Base-by-base conservation (phyloP, 2,329 filamentous ascomycete genomes). In the Nothophaeocryptopus gaeumannii region DNA sequence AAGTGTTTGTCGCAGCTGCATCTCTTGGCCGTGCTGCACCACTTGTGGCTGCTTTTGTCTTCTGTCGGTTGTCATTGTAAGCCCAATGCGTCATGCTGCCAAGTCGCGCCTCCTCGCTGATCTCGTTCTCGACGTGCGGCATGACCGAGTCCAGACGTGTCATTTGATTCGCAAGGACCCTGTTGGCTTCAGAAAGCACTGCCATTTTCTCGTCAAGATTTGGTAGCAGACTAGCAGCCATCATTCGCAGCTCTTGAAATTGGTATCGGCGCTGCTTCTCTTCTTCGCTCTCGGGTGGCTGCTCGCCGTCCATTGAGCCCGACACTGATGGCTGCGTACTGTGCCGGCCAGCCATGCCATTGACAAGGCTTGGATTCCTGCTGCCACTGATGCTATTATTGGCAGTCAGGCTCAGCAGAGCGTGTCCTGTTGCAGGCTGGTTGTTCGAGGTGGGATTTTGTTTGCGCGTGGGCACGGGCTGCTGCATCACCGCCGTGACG, bases 131-230 rank as follows among this genome's bases (percentile, higher is more conserved):
- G 50, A 97, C 82, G 70, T 91, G 85, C 14, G 89, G 86, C 78
- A 88, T 95, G 30, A 95, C 85, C 60, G 88, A 85, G 66, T 96
- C 88, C 65, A 96, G 83, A 45, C 95, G 88, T 52, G 81, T 75
- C 32, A 96, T 78, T 65, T 96, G 90, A 65, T 88, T 88, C 58
- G 89, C 83, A 10, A 97, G 81, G 39, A 91, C 89, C 60, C 95
- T 88, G 63, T 92, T 93, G 47, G 93, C 92, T 12, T 92, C 95
- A 33, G 88, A 86, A 49, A 97, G 86, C 60, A 99, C 93, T 61
- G 96, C 91, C 60, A 96, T 96, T 73, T 99, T 99, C 72, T 99
- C 93, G 65, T 99, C 93, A 33, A 97, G 80, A 1, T 91, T 92
- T 40, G 89, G 83, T 38, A 97, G 82, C 77, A 97, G 87, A 61